Conservation (phyloP, 139 green algal species). For the Ulvella scutata region DNA sequence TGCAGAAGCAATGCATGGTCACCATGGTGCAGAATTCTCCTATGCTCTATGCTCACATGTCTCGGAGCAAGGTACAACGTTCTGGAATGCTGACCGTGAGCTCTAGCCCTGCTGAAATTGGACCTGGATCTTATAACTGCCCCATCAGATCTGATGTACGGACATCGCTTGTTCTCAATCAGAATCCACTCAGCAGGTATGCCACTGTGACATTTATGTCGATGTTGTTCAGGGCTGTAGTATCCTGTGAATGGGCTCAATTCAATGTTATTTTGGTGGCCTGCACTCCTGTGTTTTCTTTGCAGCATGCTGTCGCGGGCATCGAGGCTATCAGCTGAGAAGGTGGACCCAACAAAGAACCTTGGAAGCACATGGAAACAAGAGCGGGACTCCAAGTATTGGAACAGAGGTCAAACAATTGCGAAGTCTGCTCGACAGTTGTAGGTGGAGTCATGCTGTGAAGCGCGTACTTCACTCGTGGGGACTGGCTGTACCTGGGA, state of each 20-base stretch:
- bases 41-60: neutral
- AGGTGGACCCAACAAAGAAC: conserved; percentile 7
- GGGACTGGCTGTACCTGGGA: too few species aligned
- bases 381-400: neutral
- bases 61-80: neutral
- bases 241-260: too few species aligned
- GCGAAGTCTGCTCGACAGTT: too few species aligned
- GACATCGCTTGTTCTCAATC: neutral
- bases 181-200: neutral
- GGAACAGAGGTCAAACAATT: neutral
- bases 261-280: too few species aligned
- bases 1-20: neutral
- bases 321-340: neutral
- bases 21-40: neutral
- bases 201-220: neutral
- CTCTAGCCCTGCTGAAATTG: neutral
- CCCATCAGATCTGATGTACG: neutral
- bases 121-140: conserved; percentile 1
- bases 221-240: neutral
- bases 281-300: too few species aligned
- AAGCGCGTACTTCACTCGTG: too few species aligned
- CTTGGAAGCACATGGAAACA: conserved; percentile 5
- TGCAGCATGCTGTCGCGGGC: conserved; percentile 1
- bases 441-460: too few species aligned
- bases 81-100: neutral